Evolutionary conservation across 2,329 filamentous ascomycete species (phyloP), one percentile per base, ranked within the genome.

Genomic region (Neodidymelliopsis sp.): DNA sequence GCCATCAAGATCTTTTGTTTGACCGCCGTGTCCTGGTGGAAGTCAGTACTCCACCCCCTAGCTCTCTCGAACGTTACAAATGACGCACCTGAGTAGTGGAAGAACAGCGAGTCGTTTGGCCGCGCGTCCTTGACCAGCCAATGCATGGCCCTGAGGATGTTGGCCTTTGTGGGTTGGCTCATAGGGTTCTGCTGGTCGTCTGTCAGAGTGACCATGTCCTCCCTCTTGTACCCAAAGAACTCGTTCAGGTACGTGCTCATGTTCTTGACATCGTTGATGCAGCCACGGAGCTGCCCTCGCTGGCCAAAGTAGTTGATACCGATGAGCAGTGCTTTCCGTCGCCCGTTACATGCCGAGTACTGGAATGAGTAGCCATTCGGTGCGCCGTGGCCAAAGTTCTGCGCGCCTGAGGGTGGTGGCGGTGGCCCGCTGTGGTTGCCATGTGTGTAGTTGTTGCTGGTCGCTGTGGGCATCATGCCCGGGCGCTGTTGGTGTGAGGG

Each of bases 301-400:
- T 97, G 92, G 40, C 89, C 87, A 70, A 97, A 97, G 76, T 97
- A 97, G 76, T 97, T 97, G 79, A 97, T 96, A 45, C 93, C 93
- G 61, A 97, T 93, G 53, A 97, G 75, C 22, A 97, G 78, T 4
- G 92, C 93, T 77, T 97, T 97, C 69, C 92, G 81, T 63, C 86
- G 85, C 34, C 92, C 93, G 4, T 89, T 95, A 72, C 92, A 97
- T 59, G 88, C 88, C 35, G 91, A 96, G 74, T 97, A 97, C 73
- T 93, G 89, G 74, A 92, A 97, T 33, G 81, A 84, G 73, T 96
- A 96, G 63, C 81, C 82, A 56, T 85, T 81, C 13, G 91, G 91
- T 11, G 92, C 91, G 48, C 91, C 91, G 53, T 86, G 80, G 46
- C 91, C 69, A 30, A 74, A 74, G 42, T 63, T 59, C 49, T 56